Base-by-base conservation (phyloP, 2,329 filamentous ascomycete species). In the Coniochaeta pulveracea region DNA sequence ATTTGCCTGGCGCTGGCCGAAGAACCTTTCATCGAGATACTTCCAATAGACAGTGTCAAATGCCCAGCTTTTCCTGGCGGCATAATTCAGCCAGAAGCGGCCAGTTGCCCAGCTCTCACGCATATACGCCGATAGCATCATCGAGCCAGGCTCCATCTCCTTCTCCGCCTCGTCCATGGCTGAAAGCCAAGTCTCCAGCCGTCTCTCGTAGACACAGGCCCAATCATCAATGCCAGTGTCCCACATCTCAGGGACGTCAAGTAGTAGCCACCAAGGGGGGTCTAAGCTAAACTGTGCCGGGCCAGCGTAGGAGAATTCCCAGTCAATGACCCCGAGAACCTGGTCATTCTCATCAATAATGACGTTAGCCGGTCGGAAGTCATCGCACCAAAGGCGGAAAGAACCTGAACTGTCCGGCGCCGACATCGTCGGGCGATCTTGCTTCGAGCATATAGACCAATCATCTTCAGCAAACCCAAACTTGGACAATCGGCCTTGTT, bases 301-400 rank as follows among this genome's bases (percentile, higher is more conserved):
- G 0, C 42, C 54, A 5, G 36, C 45, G 35, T 57, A 58, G 3
- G 51, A 35, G 31, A 51, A 57, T 36, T 64, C 60, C 57, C 57
- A 63, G 40, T 64, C 58, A 5, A 65, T 54, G 0, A 58, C 48
- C 4, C 45, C 55, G 5, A 51, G 43, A 2, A 63, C 37, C 0
- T 47, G 16, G 8, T 49, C 39, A 2, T 41, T 17, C 2, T 48
- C 38, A 10, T 50, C 39, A 2, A 60, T 6, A 3, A 62, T 47
- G 6, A 58, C 40, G 34, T 43, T 33, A 37, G 32, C 39, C 2
- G 56, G 40, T 1, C 49, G 40, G 10, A 61, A 43, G 33, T 60
- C 53, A 27, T 62, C 55, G 6, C 40, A 45, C 28, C 42, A 54
- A 12, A 56, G 40, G 6, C 41, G 35, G 33, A 49, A 52, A 4